Base-by-base conservation (phyloP, 2,329 filamentous ascomycete species). In the Nemania serpens region DNA sequence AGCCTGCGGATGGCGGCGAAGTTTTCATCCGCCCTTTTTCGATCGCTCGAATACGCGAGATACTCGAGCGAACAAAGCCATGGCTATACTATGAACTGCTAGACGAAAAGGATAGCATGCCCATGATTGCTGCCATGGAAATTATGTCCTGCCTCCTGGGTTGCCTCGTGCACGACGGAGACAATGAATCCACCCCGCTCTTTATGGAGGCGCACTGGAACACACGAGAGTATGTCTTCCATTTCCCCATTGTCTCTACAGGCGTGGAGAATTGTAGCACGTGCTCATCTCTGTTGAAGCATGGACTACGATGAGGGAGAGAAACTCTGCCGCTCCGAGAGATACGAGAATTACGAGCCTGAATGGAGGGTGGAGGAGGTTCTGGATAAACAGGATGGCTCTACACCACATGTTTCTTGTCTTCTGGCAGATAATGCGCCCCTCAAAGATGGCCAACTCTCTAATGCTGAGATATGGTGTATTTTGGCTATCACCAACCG, bases 351-450 rank as follows among this genome's bases (percentile, higher is more conserved):
- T 5, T 7, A n/a, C 10, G 41, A n/a, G 5, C 41, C 41, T n/a
- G 41, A 42, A 3, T 56, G 53, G 53, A 18, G 1, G 6, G 53
- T 56, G 7, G 9, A 10, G 5, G 2, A 25, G 13, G 34, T 56
- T n/a, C 20, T 56, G 5, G 53, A 49, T 33, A 49, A 56, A 41
- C 48, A 49, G 33, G 53, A 56, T 33, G 34, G 34, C 7, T 2
- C 11, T 11, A 56, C 53, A 34, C 43, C 53, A 48, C 53, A 56
- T 18, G n/a, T 42, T 49, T 18, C 53, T n/a, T 56, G 53, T 33
- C 34, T 56, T 39, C 37, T 56, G 12, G 34, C 12, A 11, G 43
- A 56, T 36, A 5, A 22, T 29, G 53, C 43, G 7, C 45, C 20
- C 22, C 34, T 56, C 13, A 29, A 25, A 25, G 53, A 49, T 20